A percentile compares a stretch with the other conserved stretches of the same genome.
phyloP scores from a whole-genome alignment of 345 rosid genomes.

The Gossypium anomalum region DNA sequence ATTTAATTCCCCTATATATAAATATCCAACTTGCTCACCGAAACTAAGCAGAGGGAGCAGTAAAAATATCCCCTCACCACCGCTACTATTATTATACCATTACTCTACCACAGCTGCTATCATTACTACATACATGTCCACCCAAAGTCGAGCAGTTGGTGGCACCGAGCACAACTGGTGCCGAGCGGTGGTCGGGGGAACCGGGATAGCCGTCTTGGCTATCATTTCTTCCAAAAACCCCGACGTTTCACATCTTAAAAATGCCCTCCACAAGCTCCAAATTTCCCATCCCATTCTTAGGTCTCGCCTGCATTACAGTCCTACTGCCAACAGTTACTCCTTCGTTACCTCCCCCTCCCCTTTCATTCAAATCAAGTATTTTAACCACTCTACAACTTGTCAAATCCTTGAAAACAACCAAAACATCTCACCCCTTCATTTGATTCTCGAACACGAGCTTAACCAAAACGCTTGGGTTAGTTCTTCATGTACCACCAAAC shows the following conservation, averaged over 20 bases:
- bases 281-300: constrained; percentile 24
- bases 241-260: constrained; percentile 11
- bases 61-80: background rate
- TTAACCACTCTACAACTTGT: constrained; percentile 23
- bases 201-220: constrained; percentile 31
- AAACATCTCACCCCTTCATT: constrained; percentile 25
- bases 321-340: constrained; percentile 18
- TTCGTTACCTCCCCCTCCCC: constrained; percentile 28
- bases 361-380: constrained; percentile 17
- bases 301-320: constrained; percentile 21
- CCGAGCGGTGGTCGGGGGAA: constrained; percentile 32
- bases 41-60: background rate
- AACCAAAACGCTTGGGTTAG: constrained; percentile 33
- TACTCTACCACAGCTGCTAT: background rate
- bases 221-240: constrained; percentile 19
- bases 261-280: constrained; percentile 27
- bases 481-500: background rate
- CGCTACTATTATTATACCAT: background rate
- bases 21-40: background rate
- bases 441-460: constrained; percentile 43
- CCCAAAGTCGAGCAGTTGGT: constrained; percentile 5
- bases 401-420: constrained; percentile 18
- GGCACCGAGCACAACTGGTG: constrained; percentile 33
- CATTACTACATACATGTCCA: background rate
- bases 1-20: too few relatives aligned